A percentile compares a stretch with the other conserved stretches of the same genome.
Conservation (phyloP, 441 rosid species). For the Biscutella laevigata region DNA sequence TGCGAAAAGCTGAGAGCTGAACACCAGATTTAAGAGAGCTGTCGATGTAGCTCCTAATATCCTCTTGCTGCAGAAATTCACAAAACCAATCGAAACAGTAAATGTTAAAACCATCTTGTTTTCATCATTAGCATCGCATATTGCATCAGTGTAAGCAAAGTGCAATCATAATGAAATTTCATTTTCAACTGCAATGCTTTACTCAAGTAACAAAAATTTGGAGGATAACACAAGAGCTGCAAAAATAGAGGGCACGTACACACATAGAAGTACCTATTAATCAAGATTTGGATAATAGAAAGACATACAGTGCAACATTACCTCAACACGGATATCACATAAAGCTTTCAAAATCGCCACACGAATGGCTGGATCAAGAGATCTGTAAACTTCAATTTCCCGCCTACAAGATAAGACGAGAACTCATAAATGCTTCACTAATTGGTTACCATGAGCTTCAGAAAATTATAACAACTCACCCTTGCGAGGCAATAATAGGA, state of each 20-base stretch:
- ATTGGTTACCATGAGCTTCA: conserved; percentile 9
- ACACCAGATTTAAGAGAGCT: conserved; percentile 75
- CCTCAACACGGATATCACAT: conserved; percentile 99
- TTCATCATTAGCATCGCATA: conserved; percentile 8
- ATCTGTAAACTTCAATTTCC: conserved; percentile 70
- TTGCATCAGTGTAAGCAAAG: background rate
- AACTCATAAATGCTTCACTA: conserved; percentile 23
- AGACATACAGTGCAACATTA: conserved; percentile 24
- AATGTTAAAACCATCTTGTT: background rate
- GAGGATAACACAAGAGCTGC: background rate
- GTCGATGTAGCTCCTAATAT: conserved; percentile 79
- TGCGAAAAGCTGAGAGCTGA: conserved; percentile 77
- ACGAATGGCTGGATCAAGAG: conserved; percentile 89
- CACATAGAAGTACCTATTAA: background rate
- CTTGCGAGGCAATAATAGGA: conserved; percentile 89
- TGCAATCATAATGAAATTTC: background rate
- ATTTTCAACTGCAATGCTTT: background rate
- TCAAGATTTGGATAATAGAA: background rate
- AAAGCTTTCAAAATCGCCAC: conserved; percentile 93
- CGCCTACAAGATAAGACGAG: conserved; percentile 36
- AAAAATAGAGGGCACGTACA: background rate
- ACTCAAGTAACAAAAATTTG: background rate
- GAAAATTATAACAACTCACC: conserved; percentile 51
- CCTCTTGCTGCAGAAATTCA: conserved; percentile 80
- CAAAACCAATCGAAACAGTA: conserved; percentile 3